Conservation (phyloP, 805 yeast genomes). For the Hanseniaspora singularis region DNA sequence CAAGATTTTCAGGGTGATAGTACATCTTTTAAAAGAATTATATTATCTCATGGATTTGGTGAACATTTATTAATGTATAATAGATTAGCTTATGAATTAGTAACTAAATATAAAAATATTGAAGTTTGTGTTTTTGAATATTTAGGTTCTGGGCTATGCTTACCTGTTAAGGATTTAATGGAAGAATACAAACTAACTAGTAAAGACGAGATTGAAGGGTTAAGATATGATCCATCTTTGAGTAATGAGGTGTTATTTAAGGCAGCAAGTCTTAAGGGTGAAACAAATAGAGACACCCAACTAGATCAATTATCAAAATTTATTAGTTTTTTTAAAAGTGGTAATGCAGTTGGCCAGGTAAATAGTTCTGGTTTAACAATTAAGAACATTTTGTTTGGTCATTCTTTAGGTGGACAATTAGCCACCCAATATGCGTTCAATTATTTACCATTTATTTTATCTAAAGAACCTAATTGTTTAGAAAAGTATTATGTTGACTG, state of each 20-base stretch:
- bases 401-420: slow-evolving; percentile 61
- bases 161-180: background rate
- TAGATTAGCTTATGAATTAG: slow-evolving; percentile 42
- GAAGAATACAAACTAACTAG: background rate
- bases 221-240: slow-evolving; percentile 31
- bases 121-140: slow-evolving; percentile 62
- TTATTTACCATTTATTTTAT: slow-evolving; percentile 35
- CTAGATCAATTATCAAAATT: slow-evolving; percentile 52
- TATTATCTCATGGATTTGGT: slow-evolving; percentile 62
- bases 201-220: background rate
- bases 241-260: background rate
- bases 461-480: slow-evolving; percentile 53
- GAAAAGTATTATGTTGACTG: slow-evolving; percentile 36
- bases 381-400: slow-evolving; percentile 45
- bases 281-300: slow-evolving; percentile 43
- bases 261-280: slow-evolving; percentile 39
- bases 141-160: slow-evolving; percentile 56
- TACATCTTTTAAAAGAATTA: slow-evolving; percentile 28
- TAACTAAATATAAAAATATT: slow-evolving; percentile 37
- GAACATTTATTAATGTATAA: slow-evolving; percentile 43
- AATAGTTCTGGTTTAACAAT: slow-evolving; percentile 21
- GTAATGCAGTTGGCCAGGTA: slow-evolving; percentile 18
- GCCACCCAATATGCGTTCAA: slow-evolving; percentile 10
- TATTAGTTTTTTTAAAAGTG: slow-evolving; percentile 32
- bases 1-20: slow-evolving; percentile 16